Evolutionary conservation across 2,329 filamentous ascomycete genomes (phyloP), one percentile per base, ranked within the genome.

Genomic region (Ophiosphaerella korrae): DNA sequence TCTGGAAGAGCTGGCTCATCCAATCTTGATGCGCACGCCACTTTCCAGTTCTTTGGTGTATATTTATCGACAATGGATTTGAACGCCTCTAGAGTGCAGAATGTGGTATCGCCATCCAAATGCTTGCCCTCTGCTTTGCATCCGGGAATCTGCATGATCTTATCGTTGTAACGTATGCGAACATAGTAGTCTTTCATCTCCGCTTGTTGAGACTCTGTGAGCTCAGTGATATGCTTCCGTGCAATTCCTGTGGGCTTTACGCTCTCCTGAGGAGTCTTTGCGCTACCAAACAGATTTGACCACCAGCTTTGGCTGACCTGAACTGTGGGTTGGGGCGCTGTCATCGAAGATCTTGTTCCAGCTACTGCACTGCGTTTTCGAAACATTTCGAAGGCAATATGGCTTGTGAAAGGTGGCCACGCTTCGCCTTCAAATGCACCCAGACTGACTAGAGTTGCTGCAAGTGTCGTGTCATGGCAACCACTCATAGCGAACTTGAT

Each of bases 371-470:
- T 72, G 63, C 35, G 75, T 60, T 84, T 82, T 35, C 83, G 85
- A 78, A 97, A 97, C 55, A 97, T 81, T 74, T 99, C 94, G 47
- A 99, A 80, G 29, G 94, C 92, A 58, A 99, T 82, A 64, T 95
- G 92, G 62, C 89, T 93, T 0, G 93, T 97, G 68, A 93, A 99
- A 0, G 92, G 92, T 1, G 94, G 94, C 94, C 94, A 99, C 32
- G 82, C 81, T 53, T 80, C 75, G 41, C 83, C 83, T 36, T 89
- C 80, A 69, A 90, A 94, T 2, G 89, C 88, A 2, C 93, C 94
- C 6, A 97, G 75, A 59, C 89, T 90, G 13, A 87, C 78, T 24
- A 99, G 77, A 1, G 91, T 79, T 1, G 84, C 89, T 2, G 90
- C 94, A 5, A 99, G 82, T 0, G 94, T 97, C 2, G 94, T 97